phyloP scores from a whole-genome alignment of 2,329 filamentous ascomycete genomes.

The Myriosclerotinia curreyana region DNA sequence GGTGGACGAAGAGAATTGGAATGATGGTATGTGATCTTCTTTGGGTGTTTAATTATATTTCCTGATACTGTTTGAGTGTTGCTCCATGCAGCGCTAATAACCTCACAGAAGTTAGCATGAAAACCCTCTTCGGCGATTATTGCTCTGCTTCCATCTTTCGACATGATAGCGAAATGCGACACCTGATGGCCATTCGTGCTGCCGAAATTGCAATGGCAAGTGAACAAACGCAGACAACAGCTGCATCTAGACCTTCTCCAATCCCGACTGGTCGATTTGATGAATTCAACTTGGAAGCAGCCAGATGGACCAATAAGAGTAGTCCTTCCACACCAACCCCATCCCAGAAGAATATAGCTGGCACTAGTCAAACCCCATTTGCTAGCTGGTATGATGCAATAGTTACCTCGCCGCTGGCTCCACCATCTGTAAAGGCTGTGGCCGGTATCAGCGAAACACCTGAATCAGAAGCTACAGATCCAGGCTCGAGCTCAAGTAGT shows the following conservation, averaged over 20 bases:
- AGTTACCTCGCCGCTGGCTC: not conserved
- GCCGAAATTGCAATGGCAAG: conserved; percentile 1
- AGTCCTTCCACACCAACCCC: not conserved
- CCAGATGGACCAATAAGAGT: not conserved
- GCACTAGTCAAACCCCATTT: not conserved
- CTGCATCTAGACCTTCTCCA: not conserved
- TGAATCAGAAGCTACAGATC: not conserved
- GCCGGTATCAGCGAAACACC: not conserved
- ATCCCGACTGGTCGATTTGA: not conserved
- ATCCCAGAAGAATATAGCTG: not conserved
- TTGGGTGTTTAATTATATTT: not conserved
- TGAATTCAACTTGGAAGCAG: not conserved
- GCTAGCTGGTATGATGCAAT: not conserved
- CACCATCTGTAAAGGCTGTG: not conserved
- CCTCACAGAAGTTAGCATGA: conserved; percentile 54
- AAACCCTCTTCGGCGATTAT: conserved; percentile 65
- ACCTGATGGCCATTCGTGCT: conserved; percentile 10
- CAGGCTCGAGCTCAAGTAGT: conserved; percentile 21
- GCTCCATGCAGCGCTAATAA: not conserved
- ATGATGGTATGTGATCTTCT: conserved; percentile 40
- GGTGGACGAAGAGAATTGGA: conserved; percentile 62
- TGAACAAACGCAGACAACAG: conserved; percentile 11
- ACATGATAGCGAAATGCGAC: conserved; percentile 62
- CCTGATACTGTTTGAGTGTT: not conserved
- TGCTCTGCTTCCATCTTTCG: conserved; percentile 61